Evolutionary conservation across 2,329 filamentous ascomycete species (phyloP).

Genomic region (Aureobasidium melanogenum): DNA sequence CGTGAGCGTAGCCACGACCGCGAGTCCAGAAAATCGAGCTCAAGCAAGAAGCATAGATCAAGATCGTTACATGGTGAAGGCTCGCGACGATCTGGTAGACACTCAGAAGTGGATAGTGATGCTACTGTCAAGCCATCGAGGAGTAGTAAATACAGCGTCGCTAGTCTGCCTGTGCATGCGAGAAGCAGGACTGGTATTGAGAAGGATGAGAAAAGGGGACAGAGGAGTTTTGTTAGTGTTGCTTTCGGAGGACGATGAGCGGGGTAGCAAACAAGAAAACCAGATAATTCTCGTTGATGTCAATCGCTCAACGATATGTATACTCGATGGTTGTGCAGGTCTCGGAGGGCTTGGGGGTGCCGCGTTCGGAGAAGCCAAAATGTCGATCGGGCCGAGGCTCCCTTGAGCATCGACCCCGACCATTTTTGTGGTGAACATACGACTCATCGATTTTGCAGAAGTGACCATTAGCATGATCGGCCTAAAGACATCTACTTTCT

Average conservation of each 20-base stretch:
- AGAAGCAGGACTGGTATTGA: slow-evolving; percentile 29
- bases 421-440: not conserved
- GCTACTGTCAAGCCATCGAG: slow-evolving; percentile 20
- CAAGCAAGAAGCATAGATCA: slow-evolving; percentile 8
- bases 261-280: not conserved
- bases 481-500: not conserved
- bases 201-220: slow-evolving; percentile 21
- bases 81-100: slow-evolving; percentile 13
- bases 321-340: not conserved
- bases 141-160: slow-evolving; percentile 23
- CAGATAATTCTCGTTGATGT: too few species aligned
- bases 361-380: not conserved
- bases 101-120: slow-evolving; percentile 19
- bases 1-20: slow-evolving; percentile 3
- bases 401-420: not conserved
- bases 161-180: slow-evolving; percentile 26
- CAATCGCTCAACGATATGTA: too few species aligned
- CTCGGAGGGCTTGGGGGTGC: not conserved
- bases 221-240: slow-evolving; percentile 27
- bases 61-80: slow-evolving; percentile 16
- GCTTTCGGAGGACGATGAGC: not conserved
- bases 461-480: not conserved
- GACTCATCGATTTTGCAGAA: not conserved
- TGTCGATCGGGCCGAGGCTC: slow-evolving; percentile 6
- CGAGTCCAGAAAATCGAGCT: slow-evolving; percentile 10